A percentile compares a stretch with the other conserved stretches of the same genome.
Conservation (phyloP, 768 basidiomycete species). For the Tylopilus felleus region DNA sequence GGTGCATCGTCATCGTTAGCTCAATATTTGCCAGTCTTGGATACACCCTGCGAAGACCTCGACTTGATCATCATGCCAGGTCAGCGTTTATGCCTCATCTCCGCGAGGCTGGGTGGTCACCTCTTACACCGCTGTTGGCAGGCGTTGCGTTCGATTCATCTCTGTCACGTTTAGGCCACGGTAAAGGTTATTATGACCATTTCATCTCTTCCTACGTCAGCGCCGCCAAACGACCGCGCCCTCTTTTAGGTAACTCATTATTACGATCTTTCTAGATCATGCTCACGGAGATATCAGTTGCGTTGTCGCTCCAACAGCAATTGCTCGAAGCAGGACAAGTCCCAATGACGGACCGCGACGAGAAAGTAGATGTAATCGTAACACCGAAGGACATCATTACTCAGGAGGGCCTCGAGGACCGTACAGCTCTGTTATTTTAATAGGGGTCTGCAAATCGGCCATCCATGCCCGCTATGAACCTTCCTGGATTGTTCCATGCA, state of each 20-base stretch:
- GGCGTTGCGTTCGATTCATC: constrained; percentile 74
- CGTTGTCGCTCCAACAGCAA: constrained; percentile 61
- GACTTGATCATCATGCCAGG: constrained; percentile 72
- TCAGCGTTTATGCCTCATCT: constrained; percentile 26
- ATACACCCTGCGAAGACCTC: constrained; percentile 38
- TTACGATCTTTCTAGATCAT: constrained; percentile 8
- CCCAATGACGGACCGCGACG: constrained; percentile 56
- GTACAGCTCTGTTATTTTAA: constrained; percentile 14
- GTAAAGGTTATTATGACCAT: constrained; percentile 80
- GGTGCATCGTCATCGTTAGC: neutral
- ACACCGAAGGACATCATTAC: constrained; percentile 42
- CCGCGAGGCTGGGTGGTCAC: constrained; percentile 6
- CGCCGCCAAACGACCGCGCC: constrained; percentile 40
- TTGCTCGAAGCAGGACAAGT: constrained; percentile 49
- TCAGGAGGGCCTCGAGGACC: constrained; percentile 16
- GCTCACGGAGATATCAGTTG: constrained; percentile 44
- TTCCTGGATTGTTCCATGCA: constrained; percentile 11
- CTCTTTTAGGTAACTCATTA: constrained; percentile 53
- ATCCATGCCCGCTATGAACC: constrained; percentile 26
- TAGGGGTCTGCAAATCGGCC: constrained; percentile 7
- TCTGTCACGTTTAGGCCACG: constrained; percentile 71
- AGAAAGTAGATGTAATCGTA: constrained; percentile 61
- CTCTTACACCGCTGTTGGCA: constrained; percentile 25
- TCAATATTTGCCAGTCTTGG: constrained; percentile 21
- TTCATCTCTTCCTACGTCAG: constrained; percentile 57